Percentiles rank a stretch among this genome's conserved stretches.
These are phyloP conservation scores for Pleurotus platypus DNA, from an alignment of 768 basidiomycete species.

Conservation along the genomic window DNA sequence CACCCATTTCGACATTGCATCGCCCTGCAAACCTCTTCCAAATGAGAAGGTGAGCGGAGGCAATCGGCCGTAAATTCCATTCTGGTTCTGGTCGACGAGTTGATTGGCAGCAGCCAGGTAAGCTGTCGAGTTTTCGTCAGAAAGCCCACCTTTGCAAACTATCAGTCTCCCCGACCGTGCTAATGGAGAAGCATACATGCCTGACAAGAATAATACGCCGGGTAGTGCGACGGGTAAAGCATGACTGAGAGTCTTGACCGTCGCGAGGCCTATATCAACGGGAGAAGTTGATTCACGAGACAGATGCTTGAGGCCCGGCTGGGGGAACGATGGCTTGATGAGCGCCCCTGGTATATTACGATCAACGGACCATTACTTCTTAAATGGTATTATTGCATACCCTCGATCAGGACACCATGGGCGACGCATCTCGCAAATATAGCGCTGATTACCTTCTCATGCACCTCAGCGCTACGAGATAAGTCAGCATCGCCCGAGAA, in stretches of 20 bases:
- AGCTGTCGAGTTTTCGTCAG: conserved; percentile 33
- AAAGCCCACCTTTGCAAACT: conserved; percentile 34
- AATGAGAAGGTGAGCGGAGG: conserved; percentile 48
- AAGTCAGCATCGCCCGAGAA: conserved; percentile 45
- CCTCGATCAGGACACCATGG: conserved; percentile 48
- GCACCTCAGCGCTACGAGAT: conserved; percentile 40
- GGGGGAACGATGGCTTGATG: conserved; percentile 51
- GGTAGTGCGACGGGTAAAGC: conserved; percentile 42
- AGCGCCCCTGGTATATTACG: conserved; percentile 33
- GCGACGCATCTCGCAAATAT: conserved; percentile 42
- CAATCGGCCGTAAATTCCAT: conserved; percentile 33
- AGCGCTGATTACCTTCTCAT: conserved; percentile 39
- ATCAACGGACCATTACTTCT: background rate
- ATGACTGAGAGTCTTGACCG: conserved; percentile 40
- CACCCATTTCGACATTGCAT: conserved; percentile 43
- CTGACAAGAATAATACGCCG: conserved; percentile 48
- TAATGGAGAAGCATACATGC: conserved; percentile 20
- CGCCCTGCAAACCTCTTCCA: conserved; percentile 47
- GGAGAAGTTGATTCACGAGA: conserved; percentile 31
- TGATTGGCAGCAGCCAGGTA: conserved; percentile 40
- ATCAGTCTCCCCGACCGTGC: background rate
- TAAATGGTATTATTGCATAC: conserved; percentile 20
- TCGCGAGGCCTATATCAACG: conserved; percentile 42
- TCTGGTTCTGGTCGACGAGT: conserved; percentile 27
- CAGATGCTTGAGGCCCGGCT: conserved; percentile 41